phyloP scores from a whole-genome alignment of 2,329 filamentous ascomycete genomes.

The Lecanicillium sp. region DNA sequence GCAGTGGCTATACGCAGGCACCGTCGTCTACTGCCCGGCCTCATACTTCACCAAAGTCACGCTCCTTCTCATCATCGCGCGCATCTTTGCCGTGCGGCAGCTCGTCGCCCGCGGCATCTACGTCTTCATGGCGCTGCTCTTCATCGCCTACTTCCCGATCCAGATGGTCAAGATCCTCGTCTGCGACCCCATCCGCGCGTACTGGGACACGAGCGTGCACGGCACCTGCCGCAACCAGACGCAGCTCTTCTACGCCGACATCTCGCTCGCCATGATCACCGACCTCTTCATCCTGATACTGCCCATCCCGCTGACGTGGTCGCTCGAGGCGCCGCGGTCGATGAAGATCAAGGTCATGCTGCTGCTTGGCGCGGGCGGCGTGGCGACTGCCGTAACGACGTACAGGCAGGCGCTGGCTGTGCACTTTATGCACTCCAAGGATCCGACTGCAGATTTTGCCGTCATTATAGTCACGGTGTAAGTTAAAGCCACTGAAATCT shows the following conservation, averaged over 20 bases:
- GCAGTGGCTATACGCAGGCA: slow-evolving; percentile 25
- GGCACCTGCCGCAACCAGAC: slow-evolving; percentile 26
- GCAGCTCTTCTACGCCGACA: slow-evolving; percentile 28
- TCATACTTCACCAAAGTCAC: slow-evolving; percentile 28
- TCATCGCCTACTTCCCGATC: slow-evolving; percentile 23
- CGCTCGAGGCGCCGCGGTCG: slow-evolving; percentile 21
- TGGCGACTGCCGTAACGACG: slow-evolving; percentile 24
- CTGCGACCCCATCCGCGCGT: slow-evolving; percentile 42
- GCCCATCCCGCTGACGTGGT: slow-evolving; percentile 28
- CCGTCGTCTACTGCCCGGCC: slow-evolving; percentile 25
- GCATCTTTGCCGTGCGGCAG: slow-evolving; percentile 24
- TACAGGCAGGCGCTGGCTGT: slow-evolving; percentile 22
- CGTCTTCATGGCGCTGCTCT: slow-evolving; percentile 22
- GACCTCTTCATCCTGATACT: slow-evolving; percentile 29
- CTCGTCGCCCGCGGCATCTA: slow-evolving; percentile 23
- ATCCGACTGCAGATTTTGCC: slow-evolving; percentile 23
- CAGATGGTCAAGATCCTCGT: slow-evolving; percentile 34
- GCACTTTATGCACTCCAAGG: slow-evolving; percentile 19
- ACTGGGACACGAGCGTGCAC: slow-evolving; percentile 20
- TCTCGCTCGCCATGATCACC: slow-evolving; percentile 26
- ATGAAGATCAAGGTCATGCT: slow-evolving; percentile 29
- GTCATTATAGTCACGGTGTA: slow-evolving; percentile 10
- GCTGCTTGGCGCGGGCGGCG: slow-evolving; percentile 26
- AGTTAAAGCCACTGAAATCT: not conserved
- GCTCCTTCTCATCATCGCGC: slow-evolving; percentile 26